Base-by-base conservation (phyloP, 2,329 filamentous ascomycete genomes). In the Cladosporium sp. region DNA sequence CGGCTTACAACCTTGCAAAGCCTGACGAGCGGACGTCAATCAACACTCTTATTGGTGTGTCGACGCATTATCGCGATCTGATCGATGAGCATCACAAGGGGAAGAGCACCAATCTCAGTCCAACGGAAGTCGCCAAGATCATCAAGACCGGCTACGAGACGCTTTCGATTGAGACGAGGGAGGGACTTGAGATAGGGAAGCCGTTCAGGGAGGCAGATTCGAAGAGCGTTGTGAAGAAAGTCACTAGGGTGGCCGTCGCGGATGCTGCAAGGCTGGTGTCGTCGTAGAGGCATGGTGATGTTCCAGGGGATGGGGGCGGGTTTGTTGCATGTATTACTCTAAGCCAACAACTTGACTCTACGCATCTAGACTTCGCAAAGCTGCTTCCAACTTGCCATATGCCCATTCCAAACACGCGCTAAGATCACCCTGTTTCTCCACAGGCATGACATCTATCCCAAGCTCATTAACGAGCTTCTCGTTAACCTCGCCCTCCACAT, bases 91-190 rank as follows among this genome's bases (percentile, higher is more conserved):
- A 71, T 58, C 66, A 65, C 28, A 62, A 65, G 36, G 66, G 63
- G 18, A 58, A 53, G 46, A 56, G 34, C 26, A 51, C 56, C 21
- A 88, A 91, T 70, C 80, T 97, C 66, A 96, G 91, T 66, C 93
- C 90, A 43, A 84, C 87, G 58, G 91, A 97, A 76, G 93, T 99
- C 46, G 89, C 90, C 49, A 90, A 91, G 70, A 91, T 97, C 30
- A 98, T 99, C 78, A 96, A 96, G 80, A 91, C 96, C 77, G 95
- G 95, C 0, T 98, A 98, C 74, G 94, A 98, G 78, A 97, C 93
- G 39, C 79, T 99, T 72, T 94, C 91, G 68, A 96, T 99, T 63
- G 91, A 96, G 78, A 88, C 92, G 0, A 92, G 89, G 73, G 93
- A 96, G 75, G 93, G 54, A 18, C 36, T 61, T 6, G 43, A 56